A percentile compares a stretch with the other conserved stretches of the same genome.
These are phyloP conservation scores for Neonectria neomacrospora DNA, from an alignment of 2,329 filamentous ascomycete species.

Conservation along the genomic window DNA sequence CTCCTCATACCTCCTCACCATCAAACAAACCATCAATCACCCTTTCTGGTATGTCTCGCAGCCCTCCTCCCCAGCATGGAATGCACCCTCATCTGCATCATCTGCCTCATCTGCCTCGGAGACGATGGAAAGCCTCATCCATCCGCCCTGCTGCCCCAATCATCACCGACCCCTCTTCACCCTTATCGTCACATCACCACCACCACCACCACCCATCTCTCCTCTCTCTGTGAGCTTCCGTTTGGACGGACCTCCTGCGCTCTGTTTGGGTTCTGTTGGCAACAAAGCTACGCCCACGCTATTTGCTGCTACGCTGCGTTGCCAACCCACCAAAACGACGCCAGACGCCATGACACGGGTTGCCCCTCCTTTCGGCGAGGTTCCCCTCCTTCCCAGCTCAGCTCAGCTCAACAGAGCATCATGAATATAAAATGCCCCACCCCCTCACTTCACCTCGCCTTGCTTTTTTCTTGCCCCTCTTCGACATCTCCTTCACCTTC, in stretches of 20 bases:
- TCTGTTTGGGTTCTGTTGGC: slow-evolving; percentile 5
- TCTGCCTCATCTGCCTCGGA: neutral
- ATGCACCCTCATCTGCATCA: neutral
- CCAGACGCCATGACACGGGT: slow-evolving; percentile 6
- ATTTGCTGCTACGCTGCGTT: neutral
- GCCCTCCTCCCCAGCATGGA: neutral
- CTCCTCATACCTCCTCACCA: slow-evolving; percentile 35
- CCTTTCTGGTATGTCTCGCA: slow-evolving; percentile 14
- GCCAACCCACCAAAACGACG: neutral
- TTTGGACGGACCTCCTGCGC: neutral
- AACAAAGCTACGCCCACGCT: neutral
- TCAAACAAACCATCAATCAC: slow-evolving; percentile 20
- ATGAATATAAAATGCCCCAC: slow-evolving; percentile 43
- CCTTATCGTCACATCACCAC: neutral
- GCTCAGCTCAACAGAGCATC: slow-evolving; percentile 22
- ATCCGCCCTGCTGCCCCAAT: slow-evolving; percentile 1
- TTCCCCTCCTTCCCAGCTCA: slow-evolving; percentile 20
- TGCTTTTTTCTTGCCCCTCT: slow-evolving; percentile 16
- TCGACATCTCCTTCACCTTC: neutral
- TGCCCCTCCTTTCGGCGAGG: slow-evolving; percentile 25
- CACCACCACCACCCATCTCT: neutral
- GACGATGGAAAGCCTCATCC: neutral
- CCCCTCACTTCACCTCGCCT: slow-evolving; percentile 33
- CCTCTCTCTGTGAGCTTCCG: too few relatives aligned
- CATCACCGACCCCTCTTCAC: slow-evolving; percentile 17